phyloP scores from a whole-genome alignment of 106 monocot genomes.

The Dactylorhiza incarnata region DNA sequence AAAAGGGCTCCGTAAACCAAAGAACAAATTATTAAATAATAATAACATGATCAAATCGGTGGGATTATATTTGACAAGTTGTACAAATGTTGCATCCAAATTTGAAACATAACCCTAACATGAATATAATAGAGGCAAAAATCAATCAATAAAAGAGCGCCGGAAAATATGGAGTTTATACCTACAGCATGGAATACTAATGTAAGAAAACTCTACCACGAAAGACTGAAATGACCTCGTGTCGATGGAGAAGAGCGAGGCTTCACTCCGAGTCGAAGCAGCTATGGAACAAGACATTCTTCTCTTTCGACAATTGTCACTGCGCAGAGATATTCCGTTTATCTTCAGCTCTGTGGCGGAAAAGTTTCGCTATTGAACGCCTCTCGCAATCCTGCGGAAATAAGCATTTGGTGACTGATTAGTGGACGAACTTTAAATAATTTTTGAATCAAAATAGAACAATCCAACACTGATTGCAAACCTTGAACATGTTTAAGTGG shows the following conservation, averaged over 20 bases:
- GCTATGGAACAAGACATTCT: not conserved
- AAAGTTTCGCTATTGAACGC: constrained; percentile 81
- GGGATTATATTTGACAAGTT: not conserved
- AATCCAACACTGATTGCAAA: not conserved
- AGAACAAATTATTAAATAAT: not conserved
- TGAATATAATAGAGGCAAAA: not conserved
- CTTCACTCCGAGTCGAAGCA: not conserved
- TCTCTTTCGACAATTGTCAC: not conserved
- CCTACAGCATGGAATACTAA: not conserved
- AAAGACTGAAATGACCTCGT: not conserved
- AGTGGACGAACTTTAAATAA: not conserved
- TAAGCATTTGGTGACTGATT: constrained; percentile 1
- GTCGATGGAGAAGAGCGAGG: not conserved
- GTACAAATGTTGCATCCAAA: not conserved
- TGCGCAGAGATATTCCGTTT: constrained; percentile 15
- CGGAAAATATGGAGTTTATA: not conserved
- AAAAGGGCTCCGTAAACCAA: no score
- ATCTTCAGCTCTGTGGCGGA: constrained; percentile 83
- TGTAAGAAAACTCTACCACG: not conserved
- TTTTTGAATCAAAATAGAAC: not conserved
- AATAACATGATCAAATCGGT: not conserved
- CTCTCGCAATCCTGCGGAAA: constrained; percentile 79
- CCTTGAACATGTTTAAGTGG: constrained; percentile 96
- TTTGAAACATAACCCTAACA: not conserved
- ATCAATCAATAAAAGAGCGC: not conserved